A percentile compares a stretch with the other conserved stretches of the same genome.
These are phyloP conservation scores for Geosiphon pyriformis DNA, from an alignment of 192 early-diverging fungal species.

Conservation along the genomic window DNA sequence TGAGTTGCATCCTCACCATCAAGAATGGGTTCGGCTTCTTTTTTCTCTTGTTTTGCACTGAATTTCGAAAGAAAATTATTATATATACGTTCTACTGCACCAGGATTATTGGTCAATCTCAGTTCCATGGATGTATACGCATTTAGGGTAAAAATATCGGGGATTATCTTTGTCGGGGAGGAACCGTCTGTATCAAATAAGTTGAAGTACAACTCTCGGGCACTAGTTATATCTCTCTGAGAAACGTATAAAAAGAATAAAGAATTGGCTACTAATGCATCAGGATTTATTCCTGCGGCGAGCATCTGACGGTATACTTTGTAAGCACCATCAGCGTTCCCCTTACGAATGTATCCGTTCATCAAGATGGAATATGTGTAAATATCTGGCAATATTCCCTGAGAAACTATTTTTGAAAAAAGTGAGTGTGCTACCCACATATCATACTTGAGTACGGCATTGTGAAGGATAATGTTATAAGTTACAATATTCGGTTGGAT, in stretches of 20 bases:
- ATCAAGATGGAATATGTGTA: slow-evolving; percentile 24
- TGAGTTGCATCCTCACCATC: too few relatives aligned
- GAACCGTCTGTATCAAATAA: neutral
- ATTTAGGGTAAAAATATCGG: neutral
- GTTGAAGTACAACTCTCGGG: neutral
- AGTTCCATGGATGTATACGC: neutral
- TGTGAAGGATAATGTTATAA: slow-evolving; percentile 39
- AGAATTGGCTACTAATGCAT: slow-evolving; percentile 25
- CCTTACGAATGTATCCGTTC: slow-evolving; percentile 6
- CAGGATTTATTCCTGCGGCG: slow-evolving; percentile 12
- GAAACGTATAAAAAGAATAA: slow-evolving; percentile 30
- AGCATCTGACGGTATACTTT: slow-evolving; percentile 29
- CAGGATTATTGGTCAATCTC: neutral
- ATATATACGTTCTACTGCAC: neutral
- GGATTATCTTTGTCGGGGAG: neutral
- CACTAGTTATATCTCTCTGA: neutral
- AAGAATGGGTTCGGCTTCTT: neutral
- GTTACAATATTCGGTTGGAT: slow-evolving; percentile 34
- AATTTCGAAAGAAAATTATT: neutral
- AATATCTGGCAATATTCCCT: slow-evolving; percentile 33
- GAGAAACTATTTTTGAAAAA: slow-evolving; percentile 26
- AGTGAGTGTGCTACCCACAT: slow-evolving; percentile 33
- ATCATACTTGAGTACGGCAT: slow-evolving; percentile 29
- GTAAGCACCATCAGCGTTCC: slow-evolving; percentile 32
- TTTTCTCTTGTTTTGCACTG: neutral